Base-by-base conservation (phyloP, 1,139 yeast genomes). In the Lodderomyces pseudojiufengensis region DNA sequence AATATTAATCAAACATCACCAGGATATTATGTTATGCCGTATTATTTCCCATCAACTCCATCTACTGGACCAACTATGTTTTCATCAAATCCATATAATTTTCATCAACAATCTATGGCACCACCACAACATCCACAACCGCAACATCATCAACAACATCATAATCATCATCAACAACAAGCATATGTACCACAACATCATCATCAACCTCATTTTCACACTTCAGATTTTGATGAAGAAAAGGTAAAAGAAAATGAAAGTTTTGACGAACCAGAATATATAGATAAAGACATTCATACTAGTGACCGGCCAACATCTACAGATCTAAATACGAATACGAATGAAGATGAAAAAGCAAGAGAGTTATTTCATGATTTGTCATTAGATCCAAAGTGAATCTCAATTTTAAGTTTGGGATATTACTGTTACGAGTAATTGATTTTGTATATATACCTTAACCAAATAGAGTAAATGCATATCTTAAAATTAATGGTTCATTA, bases 11-110 rank as follows among this genome's bases (percentile, higher is more conserved):
- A 9, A 12, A 14, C 24, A 15, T 22, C 29, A 10, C 23, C 33
- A n/a, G 33, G 33, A 2, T 31, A 31, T 20, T 31, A 18, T 11
- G 14, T 24, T 15, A 12, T 31, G 24, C 33, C 33, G 4, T 31
- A 31, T 13, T 31, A 31, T 20, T 31, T 16, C n/a, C 23, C 24
- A 18, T 21, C 29, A 11, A 23, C 24, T 2, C 33, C 33, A 9
- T 24, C 18, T 11, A 10, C 15, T 4, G 18, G 25, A 12, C 10
- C 26, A 3, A 12, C 4, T 8, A 9, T 22, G 9, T 21, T 18
- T 18, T 18, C 20, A 5, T 7, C 20, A 18, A 18, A 18, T 7
- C 20, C 20, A 18, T 18, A 18, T 18, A 18, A 7, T 18, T 18
- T 5, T 18, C 20, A 18, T 18, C 20, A 18, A 18, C 20, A 18